phyloP scores from a whole-genome alignment of 1,284 basidiomycete genomes.

The Apiotrichum porosum region DNA sequence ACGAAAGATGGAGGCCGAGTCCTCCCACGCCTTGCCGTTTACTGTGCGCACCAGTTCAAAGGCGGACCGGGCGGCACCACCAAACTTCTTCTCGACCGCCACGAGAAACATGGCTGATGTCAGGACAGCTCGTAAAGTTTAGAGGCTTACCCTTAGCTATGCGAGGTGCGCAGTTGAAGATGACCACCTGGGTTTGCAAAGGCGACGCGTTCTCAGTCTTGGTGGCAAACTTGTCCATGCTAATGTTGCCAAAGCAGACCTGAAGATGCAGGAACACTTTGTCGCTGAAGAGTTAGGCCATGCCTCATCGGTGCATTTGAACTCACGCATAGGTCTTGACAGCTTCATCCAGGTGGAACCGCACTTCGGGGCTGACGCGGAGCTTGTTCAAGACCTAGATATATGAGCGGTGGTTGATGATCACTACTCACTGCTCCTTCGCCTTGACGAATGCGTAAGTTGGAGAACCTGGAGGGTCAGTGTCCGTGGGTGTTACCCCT shows the following conservation, averaged over 20 bases:
- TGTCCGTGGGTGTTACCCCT: too few relatives aligned
- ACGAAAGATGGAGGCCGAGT: slow-evolving; percentile 35
- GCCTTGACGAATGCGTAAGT: slow-evolving; percentile 38
- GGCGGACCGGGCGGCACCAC: slow-evolving; percentile 23
- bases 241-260: slow-evolving; percentile 34
- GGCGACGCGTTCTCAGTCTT: slow-evolving; percentile 28
- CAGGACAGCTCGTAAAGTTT: not conserved
- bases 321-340: slow-evolving; percentile 31
- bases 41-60: slow-evolving; percentile 33
- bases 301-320: too few relatives aligned
- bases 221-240: slow-evolving; percentile 23
- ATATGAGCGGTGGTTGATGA: too few relatives aligned
- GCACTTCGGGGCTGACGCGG: slow-evolving; percentile 25
- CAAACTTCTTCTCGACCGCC: slow-evolving; percentile 24
- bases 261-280: slow-evolving; percentile 47
- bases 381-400: slow-evolving; percentile 39
- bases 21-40: slow-evolving; percentile 45
- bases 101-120: slow-evolving; percentile 34
- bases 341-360: slow-evolving; percentile 25
- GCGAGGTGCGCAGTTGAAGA: slow-evolving; percentile 35
- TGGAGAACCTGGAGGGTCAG: slow-evolving; percentile 28
- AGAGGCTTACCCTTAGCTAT: slow-evolving; percentile 34
- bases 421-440: slow-evolving; percentile 36
- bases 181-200: slow-evolving; percentile 24
- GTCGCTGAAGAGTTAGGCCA: slow-evolving; percentile 37